Evolutionary conservation across 306 rosid species (phyloP).

Genomic region (Medicago lupulina): DNA sequence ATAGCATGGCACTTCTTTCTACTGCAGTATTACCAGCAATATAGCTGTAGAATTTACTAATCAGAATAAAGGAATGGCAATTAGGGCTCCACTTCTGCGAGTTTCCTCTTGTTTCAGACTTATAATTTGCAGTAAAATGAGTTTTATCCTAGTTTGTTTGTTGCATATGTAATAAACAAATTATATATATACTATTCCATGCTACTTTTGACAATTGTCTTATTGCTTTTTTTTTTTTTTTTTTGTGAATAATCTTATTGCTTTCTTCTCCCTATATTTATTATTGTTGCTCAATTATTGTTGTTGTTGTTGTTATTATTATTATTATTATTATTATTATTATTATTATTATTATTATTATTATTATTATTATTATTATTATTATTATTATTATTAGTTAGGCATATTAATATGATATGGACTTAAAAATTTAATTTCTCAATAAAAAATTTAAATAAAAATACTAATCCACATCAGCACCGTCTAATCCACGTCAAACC

Average conservation of each 20-base stretch:
- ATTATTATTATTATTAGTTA: too few species aligned
- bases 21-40: neutral
- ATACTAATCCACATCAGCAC: neutral
- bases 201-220: neutral
- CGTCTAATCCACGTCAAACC: neutral
- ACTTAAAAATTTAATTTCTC: too few species aligned
- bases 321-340: too few species aligned
- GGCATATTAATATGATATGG: too few species aligned
- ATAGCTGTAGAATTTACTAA: neutral
- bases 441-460: too few species aligned
- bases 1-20: slow-evolving; percentile 2
- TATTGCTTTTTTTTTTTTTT: too few species aligned
- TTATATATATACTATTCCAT: neutral
- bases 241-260: too few species aligned
- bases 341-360: too few species aligned
- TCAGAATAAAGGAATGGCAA: neutral
- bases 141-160: neutral
- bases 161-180: slow-evolving; percentile 10
- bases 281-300: too few species aligned
- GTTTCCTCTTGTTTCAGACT: neutral
- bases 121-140: neutral
- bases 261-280: too few species aligned
- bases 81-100: neutral
- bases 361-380: too few species aligned
- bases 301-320: too few species aligned